Evolutionary conservation across 306 rosid genomes (phyloP).

Genomic region (Rosa persica): DNA sequence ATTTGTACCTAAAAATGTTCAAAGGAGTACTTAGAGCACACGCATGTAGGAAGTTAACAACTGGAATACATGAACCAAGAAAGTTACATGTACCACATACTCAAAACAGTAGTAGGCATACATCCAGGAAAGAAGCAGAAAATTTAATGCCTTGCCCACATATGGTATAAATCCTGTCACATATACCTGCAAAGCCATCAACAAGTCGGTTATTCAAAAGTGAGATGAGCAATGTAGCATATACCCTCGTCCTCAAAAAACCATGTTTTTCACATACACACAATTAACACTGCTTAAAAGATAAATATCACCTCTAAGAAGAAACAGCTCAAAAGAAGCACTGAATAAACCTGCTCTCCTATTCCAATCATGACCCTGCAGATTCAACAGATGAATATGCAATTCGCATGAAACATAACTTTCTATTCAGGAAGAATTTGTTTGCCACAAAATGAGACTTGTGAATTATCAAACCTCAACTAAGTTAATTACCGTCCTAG

Average conservation of each 20-base stretch:
- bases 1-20: constrained; percentile 65
- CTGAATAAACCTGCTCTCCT: constrained; percentile 74
- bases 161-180: constrained; percentile 81
- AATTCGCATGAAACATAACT: not conserved
- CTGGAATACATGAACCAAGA: constrained; percentile 26
- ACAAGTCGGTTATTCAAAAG: constrained; percentile 20
- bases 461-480: constrained; percentile 22
- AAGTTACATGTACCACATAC: constrained; percentile 50
- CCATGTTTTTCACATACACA: not conserved
- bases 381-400: constrained; percentile 14
- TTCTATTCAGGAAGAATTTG: constrained; percentile 2
- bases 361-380: constrained; percentile 78
- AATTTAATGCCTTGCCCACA: constrained; percentile 73
- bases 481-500: constrained; percentile 65
- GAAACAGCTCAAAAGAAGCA: constrained; percentile 73
- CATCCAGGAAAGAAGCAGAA: constrained; percentile 89
- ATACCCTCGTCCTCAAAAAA: not conserved
- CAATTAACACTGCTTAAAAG: not conserved
- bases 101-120: constrained; percentile 97
- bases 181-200: constrained; percentile 55
- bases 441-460: not conserved
- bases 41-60: constrained; percentile 7
- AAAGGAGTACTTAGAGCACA: constrained; percentile 21
- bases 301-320: constrained; percentile 68
- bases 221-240: not conserved